A percentile compares a stretch with the other conserved stretches of the same genome.
phyloP scores from a whole-genome alignment of 306 rosid genomes.

The Prunus mira region DNA sequence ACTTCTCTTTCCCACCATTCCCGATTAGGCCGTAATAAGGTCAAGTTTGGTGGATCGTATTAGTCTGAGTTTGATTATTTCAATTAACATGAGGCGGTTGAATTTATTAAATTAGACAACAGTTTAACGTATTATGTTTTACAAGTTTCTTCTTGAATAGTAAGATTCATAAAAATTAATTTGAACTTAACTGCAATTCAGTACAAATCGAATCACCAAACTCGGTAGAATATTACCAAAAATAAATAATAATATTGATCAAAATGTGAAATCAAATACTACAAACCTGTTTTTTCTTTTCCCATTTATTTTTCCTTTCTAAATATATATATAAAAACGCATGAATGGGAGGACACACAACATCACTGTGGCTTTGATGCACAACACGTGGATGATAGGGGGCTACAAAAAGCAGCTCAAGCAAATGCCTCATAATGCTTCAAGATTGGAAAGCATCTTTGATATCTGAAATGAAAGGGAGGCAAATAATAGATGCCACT shows the following conservation, averaged over 20 bases:
- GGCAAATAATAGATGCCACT: slow-evolving; percentile 18
- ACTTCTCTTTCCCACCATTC: slow-evolving; percentile 15
- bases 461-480: slow-evolving; percentile 32
- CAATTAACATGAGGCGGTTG: too few relatives aligned
- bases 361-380: slow-evolving; percentile 7
- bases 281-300: too few relatives aligned
- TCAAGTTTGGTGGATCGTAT: too few relatives aligned
- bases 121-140: too few relatives aligned
- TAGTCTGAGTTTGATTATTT: too few relatives aligned
- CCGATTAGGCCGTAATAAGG: neutral
- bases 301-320: neutral
- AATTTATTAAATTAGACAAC: too few relatives aligned
- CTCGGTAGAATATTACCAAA: too few relatives aligned
- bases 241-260: too few relatives aligned
- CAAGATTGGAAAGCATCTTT: neutral
- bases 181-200: too few relatives aligned
- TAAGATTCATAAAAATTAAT: too few relatives aligned
- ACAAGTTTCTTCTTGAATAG: too few relatives aligned
- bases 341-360: neutral
- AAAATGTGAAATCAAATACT: neutral
- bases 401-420: slow-evolving; percentile 9
- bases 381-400: slow-evolving; percentile 37
- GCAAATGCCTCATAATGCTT: neutral
- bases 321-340: neutral
- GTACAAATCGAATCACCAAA: too few relatives aligned